Percentiles rank a stretch among this genome's conserved stretches.
phyloP scores from a whole-genome alignment of 2,329 filamentous ascomycete genomes.

The Phialemonium atrogriseum region DNA sequence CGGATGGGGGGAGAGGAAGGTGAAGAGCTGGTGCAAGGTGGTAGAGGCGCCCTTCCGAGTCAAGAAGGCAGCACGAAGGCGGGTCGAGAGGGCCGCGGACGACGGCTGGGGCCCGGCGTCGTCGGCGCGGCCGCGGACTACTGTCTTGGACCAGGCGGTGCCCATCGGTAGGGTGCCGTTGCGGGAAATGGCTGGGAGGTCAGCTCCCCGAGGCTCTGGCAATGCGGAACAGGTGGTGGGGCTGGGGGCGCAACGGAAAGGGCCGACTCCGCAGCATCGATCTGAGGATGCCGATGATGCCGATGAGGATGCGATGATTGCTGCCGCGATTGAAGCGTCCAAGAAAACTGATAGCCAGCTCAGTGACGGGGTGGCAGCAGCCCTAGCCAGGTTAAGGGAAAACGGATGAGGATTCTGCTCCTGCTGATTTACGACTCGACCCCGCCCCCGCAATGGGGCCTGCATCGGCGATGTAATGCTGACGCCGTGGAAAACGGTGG shows the following conservation, averaged over 20 bases:
- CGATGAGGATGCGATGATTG: slow-evolving; percentile 41
- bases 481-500: no score
- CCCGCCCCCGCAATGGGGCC: no score
- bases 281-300: slow-evolving; percentile 26
- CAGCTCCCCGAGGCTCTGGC: no score
- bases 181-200: slow-evolving; percentile 15
- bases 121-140: background rate
- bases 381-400: slow-evolving; percentile 49
- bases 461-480: no score
- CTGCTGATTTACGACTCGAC: slow-evolving; percentile 3
- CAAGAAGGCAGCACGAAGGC: slow-evolving; percentile 55
- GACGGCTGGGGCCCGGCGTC: background rate
- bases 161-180: slow-evolving; percentile 24
- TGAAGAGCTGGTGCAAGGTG: slow-evolving; percentile 73
- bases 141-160: slow-evolving; percentile 31
- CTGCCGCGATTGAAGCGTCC: slow-evolving; percentile 37
- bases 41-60: slow-evolving; percentile 81
- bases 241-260: background rate
- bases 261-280: slow-evolving; percentile 5
- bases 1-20: slow-evolving; percentile 94
- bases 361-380: slow-evolving; percentile 51
- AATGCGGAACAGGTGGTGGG: slow-evolving; percentile 4
- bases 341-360: slow-evolving; percentile 34
- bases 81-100: slow-evolving; percentile 4
- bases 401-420: slow-evolving; percentile 21